phyloP scores from a whole-genome alignment of 23 red algal species.

The Cyanidiococcus yangmingshanensis region DNA sequence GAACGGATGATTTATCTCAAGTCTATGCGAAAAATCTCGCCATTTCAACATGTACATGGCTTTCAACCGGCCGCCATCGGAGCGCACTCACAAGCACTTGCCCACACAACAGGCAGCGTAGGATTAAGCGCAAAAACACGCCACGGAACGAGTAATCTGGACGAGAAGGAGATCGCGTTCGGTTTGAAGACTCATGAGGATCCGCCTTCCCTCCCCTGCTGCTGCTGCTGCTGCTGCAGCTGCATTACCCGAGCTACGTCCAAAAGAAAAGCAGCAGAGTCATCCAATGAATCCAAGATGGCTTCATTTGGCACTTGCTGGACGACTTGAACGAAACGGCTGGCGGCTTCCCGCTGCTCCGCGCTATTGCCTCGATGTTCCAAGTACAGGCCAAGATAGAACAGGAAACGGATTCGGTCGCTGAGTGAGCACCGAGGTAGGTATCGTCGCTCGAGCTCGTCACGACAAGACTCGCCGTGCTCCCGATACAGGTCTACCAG shows the following conservation, averaged over 20 bases:
- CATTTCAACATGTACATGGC: too few relatives aligned
- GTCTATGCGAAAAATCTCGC: too few relatives aligned
- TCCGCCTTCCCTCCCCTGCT: too few relatives aligned
- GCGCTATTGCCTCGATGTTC: background rate
- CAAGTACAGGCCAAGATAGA: constrained; percentile 1
- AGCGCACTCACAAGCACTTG: too few relatives aligned
- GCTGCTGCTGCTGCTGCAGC: too few relatives aligned
- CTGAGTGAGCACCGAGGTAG: background rate
- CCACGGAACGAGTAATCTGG: too few relatives aligned
- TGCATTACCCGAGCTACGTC: background rate
- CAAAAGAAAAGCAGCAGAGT: background rate
- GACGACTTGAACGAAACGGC: background rate
- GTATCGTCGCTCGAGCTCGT: background rate
- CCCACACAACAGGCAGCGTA: too few relatives aligned
- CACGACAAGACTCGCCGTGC: background rate
- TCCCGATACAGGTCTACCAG: background rate
- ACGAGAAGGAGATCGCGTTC: too few relatives aligned
- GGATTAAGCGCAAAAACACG: too few relatives aligned
- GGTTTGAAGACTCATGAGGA: too few relatives aligned
- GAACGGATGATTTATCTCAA: too few relatives aligned
- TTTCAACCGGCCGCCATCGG: too few relatives aligned
- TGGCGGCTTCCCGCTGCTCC: background rate
- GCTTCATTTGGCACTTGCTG: background rate
- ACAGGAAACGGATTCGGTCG: background rate
- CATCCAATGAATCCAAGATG: background rate